Percentiles rank a stretch among this genome's conserved stretches.
These are phyloP conservation scores for Gomphus bonarii DNA, from an alignment of 1,284 basidiomycete species.

Conservation along the genomic window DNA sequence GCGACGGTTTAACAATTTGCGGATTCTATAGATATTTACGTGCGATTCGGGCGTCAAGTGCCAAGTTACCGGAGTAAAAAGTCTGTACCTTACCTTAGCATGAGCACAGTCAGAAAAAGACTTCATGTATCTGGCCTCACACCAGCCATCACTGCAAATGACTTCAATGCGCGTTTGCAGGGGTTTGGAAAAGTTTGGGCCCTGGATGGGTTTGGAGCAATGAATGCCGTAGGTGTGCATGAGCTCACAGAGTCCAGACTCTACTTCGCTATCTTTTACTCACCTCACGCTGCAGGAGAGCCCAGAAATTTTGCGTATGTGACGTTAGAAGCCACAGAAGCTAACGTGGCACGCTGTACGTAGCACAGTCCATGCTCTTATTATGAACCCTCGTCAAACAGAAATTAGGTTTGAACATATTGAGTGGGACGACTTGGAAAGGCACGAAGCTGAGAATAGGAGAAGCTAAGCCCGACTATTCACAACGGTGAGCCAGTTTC, in stretches of 20 bases:
- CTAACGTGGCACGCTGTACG: constrained; percentile 55
- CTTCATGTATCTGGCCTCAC: constrained; percentile 69
- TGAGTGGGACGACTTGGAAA: constrained; percentile 76
- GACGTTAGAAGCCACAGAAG: constrained; percentile 55
- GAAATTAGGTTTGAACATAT: constrained; percentile 50
- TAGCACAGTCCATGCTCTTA: constrained; percentile 13
- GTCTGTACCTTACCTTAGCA: no score
- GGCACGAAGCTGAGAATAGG: constrained; percentile 72
- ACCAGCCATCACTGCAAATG: constrained; percentile 45
- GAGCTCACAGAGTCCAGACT: not conserved
- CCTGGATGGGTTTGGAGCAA: constrained; percentile 56
- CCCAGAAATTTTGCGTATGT: constrained; percentile 63
- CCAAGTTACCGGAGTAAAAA: no score
- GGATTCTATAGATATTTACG: no score
- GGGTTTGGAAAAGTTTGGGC: constrained; percentile 57
- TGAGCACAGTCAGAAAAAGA: constrained; percentile 29
- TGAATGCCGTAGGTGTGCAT: constrained; percentile 44
- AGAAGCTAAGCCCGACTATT: constrained; percentile 65
- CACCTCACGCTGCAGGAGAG: constrained; percentile 19
- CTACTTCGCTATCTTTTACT: not conserved
- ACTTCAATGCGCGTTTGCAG: constrained; percentile 47
- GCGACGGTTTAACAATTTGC: no score
- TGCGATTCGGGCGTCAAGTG: no score
- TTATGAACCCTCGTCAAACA: not conserved
- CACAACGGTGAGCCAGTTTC: constrained; percentile 37